phyloP scores from a whole-genome alignment of 2,329 filamentous ascomycete species.

The Hypoxylon sp. region DNA sequence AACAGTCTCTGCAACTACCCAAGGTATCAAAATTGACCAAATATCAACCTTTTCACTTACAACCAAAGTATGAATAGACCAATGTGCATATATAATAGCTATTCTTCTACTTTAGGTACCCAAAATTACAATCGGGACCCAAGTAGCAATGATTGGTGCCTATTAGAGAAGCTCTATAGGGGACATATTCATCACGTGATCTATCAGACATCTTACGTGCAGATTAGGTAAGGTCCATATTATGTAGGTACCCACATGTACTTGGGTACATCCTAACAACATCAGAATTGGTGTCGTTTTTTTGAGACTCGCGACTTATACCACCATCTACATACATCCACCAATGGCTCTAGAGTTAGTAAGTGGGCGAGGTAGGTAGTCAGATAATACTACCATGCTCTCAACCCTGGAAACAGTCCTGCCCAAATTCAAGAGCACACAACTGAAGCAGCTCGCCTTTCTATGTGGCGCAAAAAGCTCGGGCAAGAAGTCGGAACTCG shows the following conservation, averaged over 20 bases:
- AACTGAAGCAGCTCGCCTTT: constrained; percentile 72
- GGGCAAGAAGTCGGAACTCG: constrained; percentile 72
- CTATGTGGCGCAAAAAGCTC: constrained; percentile 71
- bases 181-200: constrained; percentile 8
- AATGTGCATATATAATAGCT: not conserved
- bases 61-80: not conserved
- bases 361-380: not conserved
- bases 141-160: not conserved
- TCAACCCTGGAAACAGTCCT: constrained; percentile 24
- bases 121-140: not conserved
- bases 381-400: constrained; percentile 22
- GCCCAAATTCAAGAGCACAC: constrained; percentile 61
- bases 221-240: not conserved
- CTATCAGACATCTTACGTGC: not conserved
- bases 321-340: constrained; percentile 1
- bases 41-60: not conserved
- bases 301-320: not conserved
- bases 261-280: not conserved
- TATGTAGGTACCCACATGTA: not conserved
- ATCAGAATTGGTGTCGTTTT: not conserved
- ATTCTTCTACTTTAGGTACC: constrained; percentile 6
- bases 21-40: not conserved
- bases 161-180: not conserved
- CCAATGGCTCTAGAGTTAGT: constrained; percentile 1
- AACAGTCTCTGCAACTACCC: constrained; percentile 4